A percentile compares a stretch with the other conserved stretches of the same genome.
Conservation (phyloP, 2,329 filamentous ascomycete species). For the Sclerotinia minor region DNA sequence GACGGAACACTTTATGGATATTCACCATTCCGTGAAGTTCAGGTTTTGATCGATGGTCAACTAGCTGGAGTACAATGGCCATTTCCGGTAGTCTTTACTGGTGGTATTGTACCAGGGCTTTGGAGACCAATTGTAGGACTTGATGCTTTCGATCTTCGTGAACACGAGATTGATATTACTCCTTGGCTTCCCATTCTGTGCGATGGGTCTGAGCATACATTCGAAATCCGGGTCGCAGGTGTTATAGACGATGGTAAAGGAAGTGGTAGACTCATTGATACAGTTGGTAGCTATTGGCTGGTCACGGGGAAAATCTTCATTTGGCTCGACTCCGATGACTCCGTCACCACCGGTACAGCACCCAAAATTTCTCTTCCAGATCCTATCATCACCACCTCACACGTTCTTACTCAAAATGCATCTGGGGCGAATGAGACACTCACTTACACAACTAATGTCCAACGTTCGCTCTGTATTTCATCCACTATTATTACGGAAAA, state of each 20-base stretch:
- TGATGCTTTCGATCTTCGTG: slow-evolving; percentile 74
- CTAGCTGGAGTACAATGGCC: slow-evolving; percentile 78
- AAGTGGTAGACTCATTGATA: slow-evolving; percentile 51
- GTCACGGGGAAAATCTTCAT: slow-evolving; percentile 78
- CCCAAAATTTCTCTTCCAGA: slow-evolving; percentile 41
- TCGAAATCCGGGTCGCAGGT: slow-evolving; percentile 67
- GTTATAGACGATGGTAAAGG: slow-evolving; percentile 56
- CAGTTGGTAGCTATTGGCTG: slow-evolving; percentile 68
- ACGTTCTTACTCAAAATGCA: slow-evolving; percentile 47
- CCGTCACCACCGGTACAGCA: slow-evolving; percentile 53
- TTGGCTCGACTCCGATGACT: slow-evolving; percentile 60
- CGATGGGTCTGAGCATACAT: slow-evolving; percentile 64
- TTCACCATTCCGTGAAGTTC: slow-evolving; percentile 76
- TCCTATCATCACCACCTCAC: slow-evolving; percentile 54
- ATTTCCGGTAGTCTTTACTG: slow-evolving; percentile 80
- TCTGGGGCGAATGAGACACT: slow-evolving; percentile 61
- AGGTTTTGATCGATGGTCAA: slow-evolving; percentile 70
- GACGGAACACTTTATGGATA: slow-evolving; percentile 63
- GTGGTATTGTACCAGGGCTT: slow-evolving; percentile 72
- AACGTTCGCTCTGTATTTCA: slow-evolving; percentile 55
- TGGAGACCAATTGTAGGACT: slow-evolving; percentile 78
- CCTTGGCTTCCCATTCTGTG: slow-evolving; percentile 71
- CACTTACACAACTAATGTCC: slow-evolving; percentile 57
- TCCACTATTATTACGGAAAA: slow-evolving; percentile 54
- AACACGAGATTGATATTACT: slow-evolving; percentile 81